phyloP scores from a whole-genome alignment of 257 asterid genomes.

The Solanum peruvianum region DNA sequence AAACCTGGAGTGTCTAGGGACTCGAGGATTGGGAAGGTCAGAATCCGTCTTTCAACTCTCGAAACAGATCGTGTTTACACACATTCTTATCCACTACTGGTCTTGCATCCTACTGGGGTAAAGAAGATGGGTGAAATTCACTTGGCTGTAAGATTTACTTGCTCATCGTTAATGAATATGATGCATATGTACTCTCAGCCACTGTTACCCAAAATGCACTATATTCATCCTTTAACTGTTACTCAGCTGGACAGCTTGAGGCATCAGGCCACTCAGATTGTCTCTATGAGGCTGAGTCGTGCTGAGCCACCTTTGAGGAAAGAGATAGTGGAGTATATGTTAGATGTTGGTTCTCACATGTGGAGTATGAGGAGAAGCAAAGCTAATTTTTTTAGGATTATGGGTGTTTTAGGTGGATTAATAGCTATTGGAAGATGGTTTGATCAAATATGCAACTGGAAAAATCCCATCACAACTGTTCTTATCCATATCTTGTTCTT shows the following conservation, averaged over 20 bases:
- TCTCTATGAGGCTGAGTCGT: background rate
- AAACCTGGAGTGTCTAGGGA: background rate
- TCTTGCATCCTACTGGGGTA: conserved; percentile 4
- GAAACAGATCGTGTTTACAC: conserved; percentile 8
- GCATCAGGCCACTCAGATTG: conserved; percentile 3
- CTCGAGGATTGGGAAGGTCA: conserved; percentile 9
- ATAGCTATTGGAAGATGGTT: conserved; percentile 3
- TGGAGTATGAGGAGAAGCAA: conserved; percentile 14
- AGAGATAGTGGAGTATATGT: conserved; percentile 10
- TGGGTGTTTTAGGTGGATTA: background rate
- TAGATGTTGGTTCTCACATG: background rate
- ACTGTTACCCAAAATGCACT: conserved; percentile 9
- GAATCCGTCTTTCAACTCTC: conserved; percentile 5
- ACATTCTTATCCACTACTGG: conserved; percentile 1
- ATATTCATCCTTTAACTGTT: background rate
- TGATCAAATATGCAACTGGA: conserved; percentile 3
- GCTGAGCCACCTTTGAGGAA: conserved; percentile 11
- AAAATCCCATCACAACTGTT: conserved; percentile 4
- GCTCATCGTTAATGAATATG: conserved; percentile 6
- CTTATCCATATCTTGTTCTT: conserved; percentile 3
- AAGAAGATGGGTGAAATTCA: conserved; percentile 13
- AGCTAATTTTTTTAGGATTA: conserved; percentile 2
- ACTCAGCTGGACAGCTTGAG: background rate
- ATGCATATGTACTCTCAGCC: conserved; percentile 2
- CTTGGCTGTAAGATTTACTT: conserved; percentile 2